Evolutionary conservation across 164 flowering plant species (phyloP).

Genomic region (Stephania japonica): DNA sequence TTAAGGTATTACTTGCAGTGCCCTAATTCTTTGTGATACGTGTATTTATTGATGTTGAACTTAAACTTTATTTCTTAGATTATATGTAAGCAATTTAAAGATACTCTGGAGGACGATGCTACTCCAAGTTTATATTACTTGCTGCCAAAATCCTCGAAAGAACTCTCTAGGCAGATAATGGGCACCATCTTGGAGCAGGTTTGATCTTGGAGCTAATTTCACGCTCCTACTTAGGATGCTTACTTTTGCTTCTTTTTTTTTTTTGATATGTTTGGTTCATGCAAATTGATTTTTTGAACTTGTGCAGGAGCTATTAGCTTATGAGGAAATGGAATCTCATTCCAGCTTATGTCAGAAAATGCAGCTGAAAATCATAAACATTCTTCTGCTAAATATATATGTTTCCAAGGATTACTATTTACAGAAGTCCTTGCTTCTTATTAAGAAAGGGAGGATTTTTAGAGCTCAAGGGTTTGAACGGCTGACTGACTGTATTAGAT

Average conservation of each 20-base stretch:
- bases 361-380: slow-evolving; percentile 48
- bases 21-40: slow-evolving; percentile 1
- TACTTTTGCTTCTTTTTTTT: neutral
- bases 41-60: slow-evolving; percentile 15
- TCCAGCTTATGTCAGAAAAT: slow-evolving; percentile 50
- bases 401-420: slow-evolving; percentile 29
- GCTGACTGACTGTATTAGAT: slow-evolving; percentile 44
- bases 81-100: slow-evolving; percentile 29
- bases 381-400: slow-evolving; percentile 53
- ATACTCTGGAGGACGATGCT: slow-evolving; percentile 22
- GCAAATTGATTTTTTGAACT: neutral
- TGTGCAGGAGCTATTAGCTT: slow-evolving; percentile 67
- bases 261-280: neutral
- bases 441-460: slow-evolving; percentile 45
- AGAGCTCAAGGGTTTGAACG: slow-evolving; percentile 44
- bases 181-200: slow-evolving; percentile 77
- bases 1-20: slow-evolving; percentile 51
- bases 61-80: slow-evolving; percentile 39
- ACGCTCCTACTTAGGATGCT: neutral
- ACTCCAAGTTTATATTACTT: slow-evolving; percentile 35
- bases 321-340: slow-evolving; percentile 40
- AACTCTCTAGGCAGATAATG: slow-evolving; percentile 30
- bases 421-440: slow-evolving; percentile 45
- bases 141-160: slow-evolving; percentile 35
- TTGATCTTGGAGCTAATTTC: slow-evolving; percentile 10